These are phyloP conservation scores for Suillus discolor DNA, from an alignment of 768 basidiomycete genomes.

Conservation along the genomic window DNA sequence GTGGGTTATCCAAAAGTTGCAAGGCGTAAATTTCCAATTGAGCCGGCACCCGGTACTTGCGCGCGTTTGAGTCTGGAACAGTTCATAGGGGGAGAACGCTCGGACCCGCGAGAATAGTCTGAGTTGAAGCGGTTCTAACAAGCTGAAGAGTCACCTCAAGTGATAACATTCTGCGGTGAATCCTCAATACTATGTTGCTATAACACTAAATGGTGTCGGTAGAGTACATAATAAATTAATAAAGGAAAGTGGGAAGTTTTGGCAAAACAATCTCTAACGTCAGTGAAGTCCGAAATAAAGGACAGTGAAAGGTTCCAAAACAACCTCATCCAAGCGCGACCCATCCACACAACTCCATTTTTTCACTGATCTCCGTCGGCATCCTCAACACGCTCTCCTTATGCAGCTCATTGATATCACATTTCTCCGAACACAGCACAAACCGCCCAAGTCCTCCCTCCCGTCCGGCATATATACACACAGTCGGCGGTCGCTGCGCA, in stretches of 20 bases:
- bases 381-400: conserved; percentile 25
- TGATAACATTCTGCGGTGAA: neutral
- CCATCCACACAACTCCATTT: conserved; percentile 4
- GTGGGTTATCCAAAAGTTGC: too few relatives aligned
- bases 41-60: too few relatives aligned
- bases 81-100: too few relatives aligned
- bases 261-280: neutral
- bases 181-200: neutral
- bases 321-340: neutral
- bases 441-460: conserved; percentile 25
- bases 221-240: neutral
- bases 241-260: neutral
- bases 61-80: too few relatives aligned
- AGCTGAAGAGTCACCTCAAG: neutral
- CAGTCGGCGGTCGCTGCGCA: conserved; percentile 20
- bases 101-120: too few relatives aligned
- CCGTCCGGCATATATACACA: conserved; percentile 23
- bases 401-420: conserved; percentile 17
- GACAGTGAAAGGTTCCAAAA: neutral
- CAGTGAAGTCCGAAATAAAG: too few relatives aligned
- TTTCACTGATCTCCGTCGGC: conserved; percentile 14
- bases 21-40: too few relatives aligned
- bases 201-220: neutral
- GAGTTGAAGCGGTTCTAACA: neutral
- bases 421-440: conserved; percentile 25